Conservation (phyloP, 139 green algal genomes). For the Coelastrella sp. region DNA sequence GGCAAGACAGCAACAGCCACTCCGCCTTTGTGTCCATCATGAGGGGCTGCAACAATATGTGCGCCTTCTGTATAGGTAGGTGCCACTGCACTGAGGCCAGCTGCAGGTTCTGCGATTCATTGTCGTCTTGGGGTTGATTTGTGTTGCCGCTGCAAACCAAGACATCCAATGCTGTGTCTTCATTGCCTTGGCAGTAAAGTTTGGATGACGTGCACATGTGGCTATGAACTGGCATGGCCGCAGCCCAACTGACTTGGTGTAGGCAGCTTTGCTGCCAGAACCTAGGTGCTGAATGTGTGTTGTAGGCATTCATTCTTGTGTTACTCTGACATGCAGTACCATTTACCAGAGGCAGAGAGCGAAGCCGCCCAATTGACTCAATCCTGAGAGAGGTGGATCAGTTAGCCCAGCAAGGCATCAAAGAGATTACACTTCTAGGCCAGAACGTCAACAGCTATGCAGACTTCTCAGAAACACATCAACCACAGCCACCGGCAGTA, state of each 20-base stretch:
- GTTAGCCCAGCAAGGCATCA: constrained; percentile 73
- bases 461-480: constrained; percentile 54
- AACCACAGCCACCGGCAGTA: not conserved
- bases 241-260: too few relatives aligned
- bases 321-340: constrained; percentile 65
- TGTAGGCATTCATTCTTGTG: not conserved
- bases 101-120: too few relatives aligned
- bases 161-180: too few relatives aligned
- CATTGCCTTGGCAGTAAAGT: too few relatives aligned
- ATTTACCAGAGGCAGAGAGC: constrained; percentile 79
- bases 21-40: constrained; percentile 79
- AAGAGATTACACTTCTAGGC: constrained; percentile 89
- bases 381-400: constrained; percentile 83
- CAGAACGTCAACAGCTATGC: constrained; percentile 97
- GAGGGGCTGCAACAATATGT: constrained; percentile 96
- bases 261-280: not conserved
- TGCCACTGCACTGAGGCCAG: not conserved
- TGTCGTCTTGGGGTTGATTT: too few relatives aligned
- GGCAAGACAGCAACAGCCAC: not conserved
- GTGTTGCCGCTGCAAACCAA: too few relatives aligned
- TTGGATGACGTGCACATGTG: too few relatives aligned
- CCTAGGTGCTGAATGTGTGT: not conserved
- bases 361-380: constrained; percentile 72
- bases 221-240: too few relatives aligned
- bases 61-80: constrained; percentile 88